Percentiles rank a stretch among this genome's conserved stretches.
These are phyloP conservation scores for Cercospora sojina DNA, from an alignment of 2,329 filamentous ascomycete genomes.

Conservation along the genomic window DNA sequence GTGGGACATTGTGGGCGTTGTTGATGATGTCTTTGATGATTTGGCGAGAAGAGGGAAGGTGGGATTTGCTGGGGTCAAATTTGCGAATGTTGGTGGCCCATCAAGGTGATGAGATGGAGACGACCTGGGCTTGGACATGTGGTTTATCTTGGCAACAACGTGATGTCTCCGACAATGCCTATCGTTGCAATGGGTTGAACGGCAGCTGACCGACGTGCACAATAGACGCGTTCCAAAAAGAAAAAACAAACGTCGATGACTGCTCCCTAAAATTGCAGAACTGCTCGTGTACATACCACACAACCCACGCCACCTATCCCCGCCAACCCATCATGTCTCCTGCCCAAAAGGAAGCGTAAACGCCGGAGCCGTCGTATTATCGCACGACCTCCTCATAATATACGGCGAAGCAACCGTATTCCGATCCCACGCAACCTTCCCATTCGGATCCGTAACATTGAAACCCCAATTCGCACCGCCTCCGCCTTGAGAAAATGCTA, in stretches of 20 bases:
- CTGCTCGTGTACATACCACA: background rate
- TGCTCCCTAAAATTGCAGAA: background rate
- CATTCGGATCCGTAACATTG: constrained; percentile 13
- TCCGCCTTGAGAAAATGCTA: constrained; percentile 10
- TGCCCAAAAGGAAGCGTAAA: constrained; percentile 9
- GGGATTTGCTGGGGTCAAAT: background rate
- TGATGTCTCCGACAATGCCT: too few relatives aligned
- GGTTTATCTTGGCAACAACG: background rate
- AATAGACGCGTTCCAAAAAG: too few relatives aligned
- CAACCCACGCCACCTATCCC: background rate
- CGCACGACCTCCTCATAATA: constrained; percentile 17
- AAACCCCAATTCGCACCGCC: constrained; percentile 14
- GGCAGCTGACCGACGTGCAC: too few relatives aligned
- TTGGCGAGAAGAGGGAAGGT: background rate
- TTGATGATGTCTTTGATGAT: background rate
- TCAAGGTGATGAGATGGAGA: background rate
- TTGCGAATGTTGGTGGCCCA: background rate
- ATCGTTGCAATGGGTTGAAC: too few relatives aligned
- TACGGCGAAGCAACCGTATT: constrained; percentile 16
- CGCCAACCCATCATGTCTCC: constrained; percentile 1
- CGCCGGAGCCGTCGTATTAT: constrained; percentile 11
- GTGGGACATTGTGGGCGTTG: constrained; percentile 27
- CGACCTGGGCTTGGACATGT: background rate
- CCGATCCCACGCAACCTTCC: constrained; percentile 3
- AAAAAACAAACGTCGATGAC: background rate